phyloP scores from a whole-genome alignment of 2,329 filamentous ascomycete genomes.

The Pyrenochaeta sp. region DNA sequence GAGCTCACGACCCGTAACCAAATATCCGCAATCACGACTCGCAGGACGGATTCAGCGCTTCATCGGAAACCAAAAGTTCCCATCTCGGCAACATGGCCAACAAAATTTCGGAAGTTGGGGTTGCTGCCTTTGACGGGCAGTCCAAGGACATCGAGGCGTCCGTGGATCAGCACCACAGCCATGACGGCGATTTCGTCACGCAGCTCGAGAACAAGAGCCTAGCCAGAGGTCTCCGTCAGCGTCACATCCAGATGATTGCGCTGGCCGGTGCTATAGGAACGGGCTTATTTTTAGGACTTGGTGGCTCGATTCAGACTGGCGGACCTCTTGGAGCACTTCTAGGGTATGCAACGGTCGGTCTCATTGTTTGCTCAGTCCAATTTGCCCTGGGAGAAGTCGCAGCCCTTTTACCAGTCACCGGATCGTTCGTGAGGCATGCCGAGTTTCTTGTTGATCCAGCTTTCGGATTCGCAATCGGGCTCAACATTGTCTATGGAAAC shows the following conservation, averaged over 20 bases:
- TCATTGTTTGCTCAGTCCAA: slow-evolving; percentile 25
- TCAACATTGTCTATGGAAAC: slow-evolving; percentile 15
- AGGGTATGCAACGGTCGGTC: slow-evolving; percentile 4
- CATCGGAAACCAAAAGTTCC: too few species aligned
- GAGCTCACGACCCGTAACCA: too few species aligned
- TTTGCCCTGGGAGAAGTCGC: slow-evolving; percentile 38
- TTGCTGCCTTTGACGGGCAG: too few species aligned
- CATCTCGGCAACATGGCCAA: too few species aligned
- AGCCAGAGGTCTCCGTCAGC: slow-evolving; percentile 12
- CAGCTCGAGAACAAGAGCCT: too few species aligned
- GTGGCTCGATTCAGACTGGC: slow-evolving; percentile 3
- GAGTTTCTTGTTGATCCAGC: slow-evolving; percentile 53
- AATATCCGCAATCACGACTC: too few species aligned
- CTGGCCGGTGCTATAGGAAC: slow-evolving; percentile 19
- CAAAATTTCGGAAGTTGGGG: too few species aligned
- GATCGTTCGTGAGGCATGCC: slow-evolving; percentile 16
- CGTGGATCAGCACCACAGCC: too few species aligned
- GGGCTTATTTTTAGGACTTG: slow-evolving; percentile 8
- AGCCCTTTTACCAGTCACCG: slow-evolving; percentile 35
- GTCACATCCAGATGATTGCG: slow-evolving; percentile 23
- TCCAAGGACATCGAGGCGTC: too few species aligned
- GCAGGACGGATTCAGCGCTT: too few species aligned
- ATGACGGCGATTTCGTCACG: too few species aligned
- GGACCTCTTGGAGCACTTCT: slow-evolving; percentile 4
- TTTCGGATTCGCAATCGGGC: slow-evolving; percentile 29